phyloP scores from a whole-genome alignment of 1,139 yeast species.

The Suhomyces wounanorum region DNA sequence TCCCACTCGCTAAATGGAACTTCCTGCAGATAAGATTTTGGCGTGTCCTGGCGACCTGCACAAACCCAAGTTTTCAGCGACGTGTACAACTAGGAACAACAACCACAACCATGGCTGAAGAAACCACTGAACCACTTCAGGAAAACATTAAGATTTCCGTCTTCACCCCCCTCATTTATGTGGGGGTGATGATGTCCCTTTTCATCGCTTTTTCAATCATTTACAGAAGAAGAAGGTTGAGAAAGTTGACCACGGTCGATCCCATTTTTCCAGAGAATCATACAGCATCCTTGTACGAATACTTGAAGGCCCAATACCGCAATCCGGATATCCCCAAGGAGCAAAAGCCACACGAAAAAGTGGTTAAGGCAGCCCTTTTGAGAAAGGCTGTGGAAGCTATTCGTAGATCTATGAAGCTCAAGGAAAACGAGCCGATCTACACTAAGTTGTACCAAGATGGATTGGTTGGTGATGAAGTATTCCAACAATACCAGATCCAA shows the following conservation, averaged over 20 bases:
- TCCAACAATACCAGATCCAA: slow-evolving; percentile 77
- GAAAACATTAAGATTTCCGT: slow-evolving; percentile 61
- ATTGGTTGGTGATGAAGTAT: slow-evolving; percentile 85
- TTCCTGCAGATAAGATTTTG: slow-evolving; percentile 33
- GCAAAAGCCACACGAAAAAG: slow-evolving; percentile 71
- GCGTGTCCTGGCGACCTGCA: slow-evolving; percentile 2
- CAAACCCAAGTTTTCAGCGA: slow-evolving; percentile 5
- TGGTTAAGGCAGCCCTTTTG: slow-evolving; percentile 80
- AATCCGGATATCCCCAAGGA: slow-evolving; percentile 45
- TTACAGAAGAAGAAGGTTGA: slow-evolving; percentile 63
- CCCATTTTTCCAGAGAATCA: slow-evolving; percentile 75
- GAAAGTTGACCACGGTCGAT: slow-evolving; percentile 54
- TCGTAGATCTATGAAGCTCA: slow-evolving; percentile 66
- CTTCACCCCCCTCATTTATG: slow-evolving; percentile 80
- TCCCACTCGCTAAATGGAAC: slow-evolving; percentile 10
- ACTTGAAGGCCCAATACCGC: slow-evolving; percentile 50
- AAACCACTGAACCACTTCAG: slow-evolving; percentile 23
- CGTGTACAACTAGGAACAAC: slow-evolving; percentile 25
- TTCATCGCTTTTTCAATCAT: slow-evolving; percentile 71
- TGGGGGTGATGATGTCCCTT: slow-evolving; percentile 69
- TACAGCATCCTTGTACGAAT: slow-evolving; percentile 63
- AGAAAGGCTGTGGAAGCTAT: slow-evolving; percentile 75
- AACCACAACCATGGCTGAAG: slow-evolving; percentile 30
- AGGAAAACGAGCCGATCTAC: slow-evolving; percentile 70
- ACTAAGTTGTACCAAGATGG: slow-evolving; percentile 81